phyloP scores from a whole-genome alignment of 1,284 basidiomycete genomes.

The Fistulina hepatica region DNA sequence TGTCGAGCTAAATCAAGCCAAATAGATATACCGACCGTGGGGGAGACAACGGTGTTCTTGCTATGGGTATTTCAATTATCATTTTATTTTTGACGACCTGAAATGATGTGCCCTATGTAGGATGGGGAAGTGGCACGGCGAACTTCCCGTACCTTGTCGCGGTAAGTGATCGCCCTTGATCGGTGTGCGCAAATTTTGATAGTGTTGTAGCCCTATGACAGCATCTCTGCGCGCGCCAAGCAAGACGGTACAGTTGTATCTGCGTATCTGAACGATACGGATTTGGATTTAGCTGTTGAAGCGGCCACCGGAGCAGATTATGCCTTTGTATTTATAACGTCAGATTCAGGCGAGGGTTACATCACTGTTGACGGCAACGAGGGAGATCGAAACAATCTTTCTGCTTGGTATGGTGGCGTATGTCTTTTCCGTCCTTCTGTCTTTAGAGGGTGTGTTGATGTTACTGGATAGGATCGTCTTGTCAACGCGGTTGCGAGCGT shows the following conservation, averaged over 20 bases:
- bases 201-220: slow-evolving; percentile 29
- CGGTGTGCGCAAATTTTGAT: not conserved
- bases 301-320: slow-evolving; percentile 37
- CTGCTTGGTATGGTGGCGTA: slow-evolving; percentile 58
- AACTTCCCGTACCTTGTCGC: slow-evolving; percentile 40
- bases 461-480: slow-evolving; percentile 36
- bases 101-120: slow-evolving; percentile 14
- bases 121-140: slow-evolving; percentile 38
- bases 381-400: slow-evolving; percentile 59
- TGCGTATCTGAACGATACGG: slow-evolving; percentile 38
- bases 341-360: slow-evolving; percentile 41
- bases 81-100: not conserved
- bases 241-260: slow-evolving; percentile 30
- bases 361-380: slow-evolving; percentile 51
- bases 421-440: slow-evolving; percentile 14
- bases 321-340: slow-evolving; percentile 49
- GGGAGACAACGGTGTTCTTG: slow-evolving; percentile 48
- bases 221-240: slow-evolving; percentile 31
- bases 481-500: slow-evolving; percentile 39
- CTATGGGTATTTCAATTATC: slow-evolving; percentile 38
- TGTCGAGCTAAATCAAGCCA: not conserved
- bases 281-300: slow-evolving; percentile 35
- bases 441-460: not conserved
- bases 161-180: slow-evolving; percentile 22
- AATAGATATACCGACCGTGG: slow-evolving; percentile 32